Evolutionary conservation across 2,329 filamentous ascomycete species (phyloP), one percentile per base, ranked within the genome.

Genomic region (Pseudogymnoascus sp.): DNA sequence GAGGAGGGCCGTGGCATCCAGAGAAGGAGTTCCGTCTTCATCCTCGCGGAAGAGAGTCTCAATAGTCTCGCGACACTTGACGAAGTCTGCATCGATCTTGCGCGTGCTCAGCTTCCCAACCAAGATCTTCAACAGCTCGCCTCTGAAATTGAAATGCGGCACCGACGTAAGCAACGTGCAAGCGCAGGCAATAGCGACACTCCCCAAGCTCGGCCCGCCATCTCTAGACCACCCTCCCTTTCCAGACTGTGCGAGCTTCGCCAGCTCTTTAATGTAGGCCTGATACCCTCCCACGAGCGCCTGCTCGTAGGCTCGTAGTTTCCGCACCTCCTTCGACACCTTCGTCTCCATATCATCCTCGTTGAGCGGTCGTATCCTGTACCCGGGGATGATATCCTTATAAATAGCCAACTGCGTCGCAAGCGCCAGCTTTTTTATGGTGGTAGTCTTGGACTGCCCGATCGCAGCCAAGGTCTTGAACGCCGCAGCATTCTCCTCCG

Each of bases 121-220:
- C 13, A 99, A 74, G 64, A 97, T 93, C 75, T 90, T 91, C 65
- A 99, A 78, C 62, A 99, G 79, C 62, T 99, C 93, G 59, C 82
- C 83, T 42, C 95, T 88, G 76, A 96, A 97, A 79, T 99, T 99
- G 84, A 99, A 99, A 78, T 99, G 96, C 3, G 95, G 91, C 0
- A 97, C 92, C 1, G 88, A 82, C 19, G 84, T 85, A 42, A 97
- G 77, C 15, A 99, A 82, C 31, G 84, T 89, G 75, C 92, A 96
- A 1, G 89, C 88, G 73, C 95, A 99, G 46, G 86, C 88, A 64
- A 96, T 88, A 3, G 95, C 93, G 26, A 96, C 83, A 61, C 82
- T 88, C 6, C 87, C 84, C 23, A 97, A 74, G 63, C 76, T 80
- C 63, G 79, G 77, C 0, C 76, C 78, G 33, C 72, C 72, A 63